Base-by-base conservation (phyloP, 768 basidiomycete genomes). In the Tephrocybe sp. region DNA sequence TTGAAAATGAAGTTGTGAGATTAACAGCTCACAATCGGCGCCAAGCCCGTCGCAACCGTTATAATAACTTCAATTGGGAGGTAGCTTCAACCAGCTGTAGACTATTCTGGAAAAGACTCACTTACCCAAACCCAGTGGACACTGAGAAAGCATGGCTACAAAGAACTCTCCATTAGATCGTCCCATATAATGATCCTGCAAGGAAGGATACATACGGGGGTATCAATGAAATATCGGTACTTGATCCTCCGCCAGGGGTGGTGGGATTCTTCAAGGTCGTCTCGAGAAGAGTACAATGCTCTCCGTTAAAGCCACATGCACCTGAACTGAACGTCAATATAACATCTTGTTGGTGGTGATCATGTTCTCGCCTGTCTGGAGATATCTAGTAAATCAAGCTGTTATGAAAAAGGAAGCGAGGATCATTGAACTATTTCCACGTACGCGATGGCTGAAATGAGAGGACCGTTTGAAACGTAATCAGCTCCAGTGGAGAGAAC, bases 31-130 rank as follows among this genome's bases (percentile, higher is more conserved):
- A 75, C 77, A 79, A 53, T 69, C 62, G n/a, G 70, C 65, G 5
- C 77, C 77, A n/a, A 61, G 51, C 31, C 72, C 70, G 40, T 75
- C 64, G 45, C 76, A 77, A 7, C 75, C 75, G 46, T 69, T 60
- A 59, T 56, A 74, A 59, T 72, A 77, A 13, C 75, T 73, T n/a
- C n/a, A n/a, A 42, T 12, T 1, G 18, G 27, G 15, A 15, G 15
- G 6, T 19, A 37, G 44, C 27, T n/a, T 37, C 11, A 21, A 3
- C 27, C 50, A 11, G 38, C 41, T 19, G 36, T 15, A 18, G 25
- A 18, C 24, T 5, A 1, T 16, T 27, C 2, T n/a, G 30, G 4
- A 16, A 38, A 26, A 25, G 9, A 26, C 32, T 13, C 12, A 49
- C 62, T 9, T 47, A 73, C 72, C 64, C 65, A 45, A 77, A 76